Base-by-base conservation (phyloP, 2,329 filamentous ascomycete species). In the Periglandula ipomoeae region DNA sequence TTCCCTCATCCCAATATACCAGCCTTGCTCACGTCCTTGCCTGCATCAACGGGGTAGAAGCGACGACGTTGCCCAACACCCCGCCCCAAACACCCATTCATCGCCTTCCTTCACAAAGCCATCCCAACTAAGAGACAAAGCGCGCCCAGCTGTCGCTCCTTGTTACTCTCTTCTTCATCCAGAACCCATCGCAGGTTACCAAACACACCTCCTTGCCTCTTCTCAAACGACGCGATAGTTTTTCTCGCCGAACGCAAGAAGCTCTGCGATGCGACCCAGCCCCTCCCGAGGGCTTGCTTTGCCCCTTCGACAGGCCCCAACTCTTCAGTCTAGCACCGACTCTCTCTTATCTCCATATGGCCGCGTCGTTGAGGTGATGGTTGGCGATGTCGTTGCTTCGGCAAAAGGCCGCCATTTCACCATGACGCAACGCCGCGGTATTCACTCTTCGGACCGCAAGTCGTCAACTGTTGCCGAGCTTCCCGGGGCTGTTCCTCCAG, bases 401-500 rank as follows among this genome's bases (percentile, higher is more conserved):
- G 13, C 35, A 41, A 34, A 17, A 3, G 32, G 23, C 20, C 27
- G 42, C 34, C 30, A 24, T 11, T 17, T 35, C 19, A 34, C 10
- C 34, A 19, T 26, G 43, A 45, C 26, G 5, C 55, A 56, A 19
- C 52, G 47, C 22, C 65, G 63, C 27, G 50, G 50, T 50, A 64
- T 69, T 50, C 66, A 69, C 53, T 65, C 63, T 23, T 69, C 66
- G 35, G 62, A 66, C 50, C 59, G 59, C 48, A 62, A 64, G 52
- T 61, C 65, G 15, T 62, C 61, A 44, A 68, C 66, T 23, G 46
- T 68, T 40, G 58, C 59, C 37, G 62, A 66, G 50, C 51, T 60
- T 13, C 59, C 62, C 19, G 57, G 63, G 13, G 58, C 60, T n/a
- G 58, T 62, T 46, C 59, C 62, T 3, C 53, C 61, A 19, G 58